phyloP scores from a whole-genome alignment of 805 yeast species.

The Cyberlindnera veronae region DNA sequence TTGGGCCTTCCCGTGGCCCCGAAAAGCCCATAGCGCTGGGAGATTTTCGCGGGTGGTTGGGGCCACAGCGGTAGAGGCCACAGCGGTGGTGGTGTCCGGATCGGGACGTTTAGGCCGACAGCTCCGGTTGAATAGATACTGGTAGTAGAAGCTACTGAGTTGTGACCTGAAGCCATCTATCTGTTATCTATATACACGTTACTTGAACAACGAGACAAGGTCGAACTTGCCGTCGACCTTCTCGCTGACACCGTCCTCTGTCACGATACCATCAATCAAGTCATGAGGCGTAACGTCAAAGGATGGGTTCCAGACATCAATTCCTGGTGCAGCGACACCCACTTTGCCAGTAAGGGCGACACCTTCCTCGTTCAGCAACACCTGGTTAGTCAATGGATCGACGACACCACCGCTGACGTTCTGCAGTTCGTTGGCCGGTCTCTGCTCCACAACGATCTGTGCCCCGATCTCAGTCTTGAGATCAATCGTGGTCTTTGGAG shows the following conservation, averaged over 20 bases:
- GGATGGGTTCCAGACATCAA: slow-evolving; percentile 93
- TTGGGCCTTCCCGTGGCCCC: slow-evolving; percentile 14
- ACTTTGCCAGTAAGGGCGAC: slow-evolving; percentile 46
- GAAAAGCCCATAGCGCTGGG: slow-evolving; percentile 14
- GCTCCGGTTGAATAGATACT: too few species aligned
- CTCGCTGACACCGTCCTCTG: slow-evolving; percentile 63
- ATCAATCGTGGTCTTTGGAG: slow-evolving; percentile 92
- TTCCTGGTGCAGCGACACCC: slow-evolving; percentile 80
- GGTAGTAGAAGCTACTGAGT: too few species aligned
- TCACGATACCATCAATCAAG: slow-evolving; percentile 83
- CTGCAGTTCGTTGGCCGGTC: slow-evolving; percentile 79
- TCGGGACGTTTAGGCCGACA: too few species aligned
- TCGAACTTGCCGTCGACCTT: slow-evolving; percentile 55
- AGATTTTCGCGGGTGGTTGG: too few species aligned
- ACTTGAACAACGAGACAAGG: slow-evolving; percentile 27
- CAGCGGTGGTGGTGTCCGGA: slow-evolving; percentile 3
- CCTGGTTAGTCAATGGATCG: slow-evolving; percentile 27
- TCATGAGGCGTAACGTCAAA: slow-evolving; percentile 89
- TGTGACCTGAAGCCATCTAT: too few species aligned
- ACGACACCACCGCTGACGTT: slow-evolving; percentile 67
- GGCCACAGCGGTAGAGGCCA: too few species aligned
- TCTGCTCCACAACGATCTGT: slow-evolving; percentile 79
- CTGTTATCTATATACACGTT: neutral
- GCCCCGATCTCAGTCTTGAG: slow-evolving; percentile 61
- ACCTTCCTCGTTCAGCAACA: slow-evolving; percentile 24